Evolutionary conservation across 2,329 filamentous ascomycete species (phyloP).

Genomic region (Neopestalotiopsis sp.): DNA sequence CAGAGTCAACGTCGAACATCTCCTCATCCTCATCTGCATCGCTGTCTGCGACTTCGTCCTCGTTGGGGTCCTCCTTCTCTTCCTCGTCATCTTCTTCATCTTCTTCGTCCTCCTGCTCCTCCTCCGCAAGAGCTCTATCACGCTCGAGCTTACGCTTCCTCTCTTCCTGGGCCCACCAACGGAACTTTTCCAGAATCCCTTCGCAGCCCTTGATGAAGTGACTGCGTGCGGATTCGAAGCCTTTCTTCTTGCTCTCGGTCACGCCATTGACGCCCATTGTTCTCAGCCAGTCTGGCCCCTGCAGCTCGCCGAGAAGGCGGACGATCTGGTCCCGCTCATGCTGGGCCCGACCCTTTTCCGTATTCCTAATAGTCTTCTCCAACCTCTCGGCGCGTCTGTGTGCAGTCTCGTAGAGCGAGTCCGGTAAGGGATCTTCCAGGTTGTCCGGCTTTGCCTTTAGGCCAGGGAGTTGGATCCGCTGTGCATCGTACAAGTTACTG

Average conservation of each 20-base stretch:
- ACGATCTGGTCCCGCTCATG: constrained; percentile 71
- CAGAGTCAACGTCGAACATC: constrained; percentile 28
- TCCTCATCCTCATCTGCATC: constrained; percentile 44
- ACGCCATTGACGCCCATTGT: constrained; percentile 87
- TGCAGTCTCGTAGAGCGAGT: constrained; percentile 56
- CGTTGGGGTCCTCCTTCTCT: constrained; percentile 25
- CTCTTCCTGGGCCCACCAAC: constrained; percentile 86
- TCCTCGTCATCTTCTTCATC: constrained; percentile 46
- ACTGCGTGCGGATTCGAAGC: constrained; percentile 83
- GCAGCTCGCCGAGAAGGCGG: constrained; percentile 77
- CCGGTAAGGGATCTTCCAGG: constrained; percentile 58
- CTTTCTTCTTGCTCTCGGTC: constrained; percentile 84
- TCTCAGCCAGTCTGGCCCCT: constrained; percentile 90
- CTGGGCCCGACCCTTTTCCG: constrained; percentile 67
- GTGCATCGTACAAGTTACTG: constrained; percentile 59
- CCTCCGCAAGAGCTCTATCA: constrained; percentile 63
- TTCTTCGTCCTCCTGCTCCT: constrained; percentile 43
- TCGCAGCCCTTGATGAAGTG: constrained; percentile 87
- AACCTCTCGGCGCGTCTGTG: constrained; percentile 65
- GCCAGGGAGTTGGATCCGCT: constrained; percentile 61
- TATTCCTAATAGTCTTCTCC: constrained; percentile 67
- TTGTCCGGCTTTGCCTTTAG: constrained; percentile 49
- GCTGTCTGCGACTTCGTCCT: constrained; percentile 26
- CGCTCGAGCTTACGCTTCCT: constrained; percentile 80
- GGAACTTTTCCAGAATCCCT: constrained; percentile 84